Evolutionary conservation across 495 filamentous ascomycete genomes (phyloP), one percentile per base, ranked within the genome.

Genomic region (Aspergillus asperescens): DNA sequence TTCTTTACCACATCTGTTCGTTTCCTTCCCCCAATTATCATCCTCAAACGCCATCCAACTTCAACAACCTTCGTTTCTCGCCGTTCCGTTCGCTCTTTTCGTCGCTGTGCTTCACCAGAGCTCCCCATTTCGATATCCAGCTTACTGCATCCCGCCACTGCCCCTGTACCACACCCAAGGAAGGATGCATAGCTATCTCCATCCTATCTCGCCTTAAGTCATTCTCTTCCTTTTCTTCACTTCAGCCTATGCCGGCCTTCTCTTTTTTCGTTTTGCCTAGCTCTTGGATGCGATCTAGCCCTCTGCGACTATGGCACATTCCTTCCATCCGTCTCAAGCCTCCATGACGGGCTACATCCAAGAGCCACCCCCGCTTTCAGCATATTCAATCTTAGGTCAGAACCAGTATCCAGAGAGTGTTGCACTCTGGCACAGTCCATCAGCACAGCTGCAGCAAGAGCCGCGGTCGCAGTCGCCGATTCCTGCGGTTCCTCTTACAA

Each of bases 341-440:
- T 55, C 70, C 58, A 31, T 72, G 59, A 62, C 57, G 15, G 62
- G 65, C 46, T 69, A 54, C 23, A 43, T 52, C 29, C 51, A 55
- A 19, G 54, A 64, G 24, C 54, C 58, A 22, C 24, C 57, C 35
- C 50, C 58, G 18, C 60, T 71, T 44, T 65, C 71, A 13, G 61
- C 71, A 24, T 72, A 65, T 45, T 67, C 67, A 9, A 43, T 76
- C 8, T 63, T 75, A 39, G 71, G 68, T 3, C 59, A 65, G 7
- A 58, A 62, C 6, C 60, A 73, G 23, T 72, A 72, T 60, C 65
- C 72, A 3, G 69, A 75, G 35, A 70, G 67, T 32, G 64, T 75
- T 28, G 72, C 72, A 7, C 65, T 71, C 32, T 77, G 73, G 73
- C 66, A 74, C 51, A 67, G 67, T 57, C 61, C 65, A 27, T 60